Base-by-base conservation (phyloP, 805 yeast genomes). In the Priceomyces carsonii region DNA sequence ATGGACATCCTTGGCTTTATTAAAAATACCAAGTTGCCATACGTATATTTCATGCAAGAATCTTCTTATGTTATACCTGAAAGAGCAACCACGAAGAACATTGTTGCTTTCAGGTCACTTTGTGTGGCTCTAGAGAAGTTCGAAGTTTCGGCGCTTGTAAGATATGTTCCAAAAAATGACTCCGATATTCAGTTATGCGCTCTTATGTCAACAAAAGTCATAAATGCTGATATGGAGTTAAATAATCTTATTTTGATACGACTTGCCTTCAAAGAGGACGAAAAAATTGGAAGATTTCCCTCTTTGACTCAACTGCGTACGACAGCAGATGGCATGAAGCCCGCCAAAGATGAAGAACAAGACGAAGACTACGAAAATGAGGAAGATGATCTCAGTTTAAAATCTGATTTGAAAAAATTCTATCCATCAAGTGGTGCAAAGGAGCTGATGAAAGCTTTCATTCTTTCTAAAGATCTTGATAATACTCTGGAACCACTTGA, bases 231-330 rank as follows among this genome's bases (percentile, higher is more conserved):
- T 3, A 17, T 15, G 10, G 12, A 16, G 22, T 13, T 17, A 9
- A 33, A 28, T 14, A 69, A 71, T 0, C 68, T 86, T 35, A 59
- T 73, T 1, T 52, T 80, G 43, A 69, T 71, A 8, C 63, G 80
- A 29, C 52, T 88, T 8, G 93, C 96, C 1, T 85, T 75, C 55
- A 72, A 74, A 27, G 95, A 86, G 44, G 96, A 89, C 54, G 83
- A 79, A 43, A 75, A 77, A 45, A 65, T 79, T 10, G 77, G 89
- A 3, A 68, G 66, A 16, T 75, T 83, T 45, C 66, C 69, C 1
- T 22, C 26, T 7, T 47, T 66, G 18, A 36, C 54, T 2, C 39
- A 35, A 7, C 17, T 42, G 7, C 20, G 12, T 4, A 26, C 36
- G 2, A 29, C 44, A n/a, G 25, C 25, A n/a, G 46, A 35, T 5